Conservation (phyloP, 176 grass and related monocot genomes). For the Paspalum vaginatum region DNA sequence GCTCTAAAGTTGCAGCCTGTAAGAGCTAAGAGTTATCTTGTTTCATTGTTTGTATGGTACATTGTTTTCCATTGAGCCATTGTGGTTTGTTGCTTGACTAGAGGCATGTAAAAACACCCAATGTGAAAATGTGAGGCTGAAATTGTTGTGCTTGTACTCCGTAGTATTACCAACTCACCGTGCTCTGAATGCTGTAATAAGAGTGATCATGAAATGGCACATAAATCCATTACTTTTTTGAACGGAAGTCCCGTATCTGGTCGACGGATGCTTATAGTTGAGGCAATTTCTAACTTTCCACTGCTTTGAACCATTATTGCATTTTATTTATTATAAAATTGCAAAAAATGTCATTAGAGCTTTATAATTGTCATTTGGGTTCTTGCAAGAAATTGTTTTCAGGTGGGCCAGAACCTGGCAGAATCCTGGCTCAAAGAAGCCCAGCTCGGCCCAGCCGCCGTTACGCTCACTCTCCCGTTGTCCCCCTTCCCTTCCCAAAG, state of each 20-base stretch:
- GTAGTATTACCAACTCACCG: not conserved
- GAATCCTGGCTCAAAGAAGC: not conserved
- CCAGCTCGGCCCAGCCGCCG: not conserved
- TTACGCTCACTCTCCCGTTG: not conserved
- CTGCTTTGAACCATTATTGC: not conserved
- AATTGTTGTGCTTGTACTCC: not conserved
- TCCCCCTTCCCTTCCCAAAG: not conserved
- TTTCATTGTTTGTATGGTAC: slow-evolving; percentile 1
- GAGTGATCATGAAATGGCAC: not conserved
- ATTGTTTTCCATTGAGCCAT: not conserved
- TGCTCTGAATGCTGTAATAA: not conserved
- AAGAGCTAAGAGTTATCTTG: not conserved
- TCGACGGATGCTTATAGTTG: not conserved
- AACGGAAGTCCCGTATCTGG: not conserved
- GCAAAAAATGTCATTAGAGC: not conserved
- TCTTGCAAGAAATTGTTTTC: no score
- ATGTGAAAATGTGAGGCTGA: not conserved
- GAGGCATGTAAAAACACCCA: not conserved
- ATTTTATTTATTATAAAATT: not conserved
- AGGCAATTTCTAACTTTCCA: not conserved
- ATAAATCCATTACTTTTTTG: not conserved
- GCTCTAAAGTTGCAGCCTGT: not conserved
- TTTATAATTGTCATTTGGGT: no score
- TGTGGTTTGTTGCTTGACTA: slow-evolving; percentile 16
- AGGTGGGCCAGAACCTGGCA: not conserved